phyloP scores from a whole-genome alignment of 768 basidiomycete genomes.

The Boletus tylopilopsis region DNA sequence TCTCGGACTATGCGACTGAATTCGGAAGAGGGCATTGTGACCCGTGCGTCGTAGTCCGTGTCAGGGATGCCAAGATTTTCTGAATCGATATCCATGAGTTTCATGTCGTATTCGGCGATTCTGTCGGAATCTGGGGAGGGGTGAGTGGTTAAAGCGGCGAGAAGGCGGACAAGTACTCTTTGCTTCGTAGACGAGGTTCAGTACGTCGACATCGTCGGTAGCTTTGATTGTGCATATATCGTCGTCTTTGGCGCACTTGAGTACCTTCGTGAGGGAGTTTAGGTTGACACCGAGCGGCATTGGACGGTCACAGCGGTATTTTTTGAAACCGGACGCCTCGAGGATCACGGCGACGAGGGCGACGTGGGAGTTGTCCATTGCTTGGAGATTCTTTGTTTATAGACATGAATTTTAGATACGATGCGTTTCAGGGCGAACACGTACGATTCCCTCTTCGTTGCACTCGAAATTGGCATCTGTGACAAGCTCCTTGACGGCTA shows the following conservation, averaged over 20 bases:
- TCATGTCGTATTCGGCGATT: constrained; percentile 98
- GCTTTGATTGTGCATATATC: constrained; percentile 91
- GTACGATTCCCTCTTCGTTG: constrained; percentile 87
- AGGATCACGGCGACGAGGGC: constrained; percentile 91
- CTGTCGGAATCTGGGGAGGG: constrained; percentile 70
- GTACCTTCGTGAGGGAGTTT: constrained; percentile 84
- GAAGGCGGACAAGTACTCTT: constrained; percentile 54
- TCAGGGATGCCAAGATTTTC: constrained; percentile 95
- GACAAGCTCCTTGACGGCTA: constrained; percentile 97
- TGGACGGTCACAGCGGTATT: constrained; percentile 91
- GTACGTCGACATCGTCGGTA: constrained; percentile 81
- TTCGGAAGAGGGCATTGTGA: constrained; percentile 82
- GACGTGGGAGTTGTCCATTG: constrained; percentile 99
- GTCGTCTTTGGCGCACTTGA: constrained; percentile 97
- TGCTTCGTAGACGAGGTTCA: constrained; percentile 88
- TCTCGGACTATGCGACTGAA: constrained; percentile 93
- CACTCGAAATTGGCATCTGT: constrained; percentile 98
- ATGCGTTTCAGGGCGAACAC: constrained; percentile 21
- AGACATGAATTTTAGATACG: background rate
- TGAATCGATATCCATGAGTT: constrained; percentile 98
- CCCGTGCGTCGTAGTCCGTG: constrained; percentile 92
- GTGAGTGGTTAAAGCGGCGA: background rate
- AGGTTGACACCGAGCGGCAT: constrained; percentile 91
- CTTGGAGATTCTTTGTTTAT: constrained; percentile 80
- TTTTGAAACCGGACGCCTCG: constrained; percentile 72